These are phyloP conservation scores for Physaria fendleri DNA, from an alignment of 345 rosid species.

Conservation along the genomic window DNA sequence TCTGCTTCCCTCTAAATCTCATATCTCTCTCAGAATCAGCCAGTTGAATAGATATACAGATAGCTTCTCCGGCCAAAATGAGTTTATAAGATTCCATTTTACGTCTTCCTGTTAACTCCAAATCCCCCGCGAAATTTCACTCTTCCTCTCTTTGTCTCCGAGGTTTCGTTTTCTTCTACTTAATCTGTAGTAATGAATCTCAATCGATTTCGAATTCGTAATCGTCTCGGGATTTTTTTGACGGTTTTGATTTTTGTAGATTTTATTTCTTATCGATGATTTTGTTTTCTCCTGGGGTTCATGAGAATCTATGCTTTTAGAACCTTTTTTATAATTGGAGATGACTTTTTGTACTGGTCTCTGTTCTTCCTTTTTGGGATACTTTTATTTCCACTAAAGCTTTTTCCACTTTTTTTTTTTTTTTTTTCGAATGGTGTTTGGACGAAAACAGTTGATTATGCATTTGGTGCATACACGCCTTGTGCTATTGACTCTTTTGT, in stretches of 20 bases:
- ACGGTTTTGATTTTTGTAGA: too few species aligned
- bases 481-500: slow-evolving; percentile 85
- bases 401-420: neutral
- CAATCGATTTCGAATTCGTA: slow-evolving; percentile 13
- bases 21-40: neutral
- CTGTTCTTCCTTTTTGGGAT: slow-evolving; percentile 12
- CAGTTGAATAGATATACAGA: too few species aligned
- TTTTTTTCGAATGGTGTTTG: too few species aligned
- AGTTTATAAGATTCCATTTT: slow-evolving; percentile 1
- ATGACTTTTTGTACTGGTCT: slow-evolving; percentile 11
- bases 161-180: slow-evolving; percentile 12
- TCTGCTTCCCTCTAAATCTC: neutral
- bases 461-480: slow-evolving; percentile 93
- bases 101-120: neutral
- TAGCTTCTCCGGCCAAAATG: neutral
- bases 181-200: neutral
- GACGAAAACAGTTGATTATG: slow-evolving; percentile 73
- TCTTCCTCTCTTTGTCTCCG: slow-evolving; percentile 7
- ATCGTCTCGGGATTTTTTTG: slow-evolving; percentile 13
- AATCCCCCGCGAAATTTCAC: slow-evolving; percentile 5
- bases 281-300: neutral
- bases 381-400: slow-evolving; percentile 1
- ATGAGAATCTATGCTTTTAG: slow-evolving; percentile 11
- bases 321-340: neutral
- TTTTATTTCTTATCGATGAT: neutral